Evolutionary conservation across 1,139 yeast genomes (phyloP).

Genomic region (Kodamaea alishanica): DNA sequence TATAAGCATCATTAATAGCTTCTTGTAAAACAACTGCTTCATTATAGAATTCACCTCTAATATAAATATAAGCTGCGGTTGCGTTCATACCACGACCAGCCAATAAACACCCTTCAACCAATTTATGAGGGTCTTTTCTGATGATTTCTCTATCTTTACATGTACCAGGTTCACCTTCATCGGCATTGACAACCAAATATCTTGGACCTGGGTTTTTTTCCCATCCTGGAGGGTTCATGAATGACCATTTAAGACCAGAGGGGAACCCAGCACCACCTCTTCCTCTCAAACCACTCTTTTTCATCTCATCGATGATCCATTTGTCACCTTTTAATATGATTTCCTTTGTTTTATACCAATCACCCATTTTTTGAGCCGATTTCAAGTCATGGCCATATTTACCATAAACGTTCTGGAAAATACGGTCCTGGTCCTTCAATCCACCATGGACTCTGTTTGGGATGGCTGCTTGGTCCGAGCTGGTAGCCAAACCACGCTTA

Average conservation of each 20-base stretch:
- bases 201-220: slow-evolving; percentile 83
- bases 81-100: slow-evolving; percentile 93
- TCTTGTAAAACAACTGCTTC: slow-evolving; percentile 68
- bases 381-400: slow-evolving; percentile 72
- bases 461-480: slow-evolving; percentile 44
- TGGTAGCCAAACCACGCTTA: slow-evolving; percentile 40
- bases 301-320: slow-evolving; percentile 85
- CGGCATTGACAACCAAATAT: slow-evolving; percentile 84
- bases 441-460: slow-evolving; percentile 71
- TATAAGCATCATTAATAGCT: slow-evolving; percentile 84
- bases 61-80: slow-evolving; percentile 85
- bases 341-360: slow-evolving; percentile 89
- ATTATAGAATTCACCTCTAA: slow-evolving; percentile 83
- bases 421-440: slow-evolving; percentile 75
- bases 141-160: slow-evolving; percentile 89
- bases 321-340: slow-evolving; percentile 75
- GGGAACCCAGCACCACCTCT: slow-evolving; percentile 96
- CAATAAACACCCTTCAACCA: slow-evolving; percentile 80
- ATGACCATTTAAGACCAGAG: slow-evolving; percentile 85
- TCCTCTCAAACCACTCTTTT: slow-evolving; percentile 80
- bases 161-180: slow-evolving; percentile 93
- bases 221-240: slow-evolving; percentile 95
- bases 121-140: slow-evolving; percentile 86
- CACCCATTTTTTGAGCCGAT: slow-evolving; percentile 75
- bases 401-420: slow-evolving; percentile 77